Evolutionary conservation across 768 basidiomycete species (phyloP), one percentile per base, ranked within the genome.

Genomic region (Terana coerulea): DNA sequence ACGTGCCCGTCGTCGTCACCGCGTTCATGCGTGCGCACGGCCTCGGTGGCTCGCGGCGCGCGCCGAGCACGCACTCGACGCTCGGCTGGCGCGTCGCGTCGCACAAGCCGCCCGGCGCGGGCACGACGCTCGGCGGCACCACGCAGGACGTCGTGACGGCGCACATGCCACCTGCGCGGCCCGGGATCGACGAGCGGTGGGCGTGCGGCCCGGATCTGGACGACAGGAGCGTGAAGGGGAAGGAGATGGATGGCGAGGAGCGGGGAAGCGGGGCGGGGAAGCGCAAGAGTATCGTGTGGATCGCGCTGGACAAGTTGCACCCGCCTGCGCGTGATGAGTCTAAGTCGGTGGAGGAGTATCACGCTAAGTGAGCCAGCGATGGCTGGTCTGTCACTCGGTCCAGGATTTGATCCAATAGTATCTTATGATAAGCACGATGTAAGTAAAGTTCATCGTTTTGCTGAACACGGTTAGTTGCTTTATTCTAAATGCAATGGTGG

Each of bases 41-140:
- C 31, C 9, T 15, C 31, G 9, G 8, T 15, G 31, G 31, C 9
- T 15, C 31, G 31, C 31, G 15, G 31, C 31, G 31, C 31, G 31
- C 8, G 31, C 31, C 9, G 31, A 8, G 31, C 31, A 54, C 42
- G 30, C 56, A 46, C 51, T 59, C 55, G 1, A 55, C 58, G 3
- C 59, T 59, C 50, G 59, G 56, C 43, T 57, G 61, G 54, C 49
- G 51, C 30, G 52, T 52, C 29, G 47, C 53, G 47, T 17, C 53
- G 22, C 53, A 47, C 47, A 42, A 37, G 30, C 41, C 53, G 30
- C 36, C 14, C 25, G 31, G 5, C 25, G 41, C 52, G 9, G 28
- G 31, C 35, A 54, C 53, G 14, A 29, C 35, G 29, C 14, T 15
- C 24, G 26, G 22, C 15, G 45, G 37, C 47, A 49, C 53, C 19